Conservation (phyloP, 768 basidiomycete species). For the Leucosporidium scottii region DNA sequence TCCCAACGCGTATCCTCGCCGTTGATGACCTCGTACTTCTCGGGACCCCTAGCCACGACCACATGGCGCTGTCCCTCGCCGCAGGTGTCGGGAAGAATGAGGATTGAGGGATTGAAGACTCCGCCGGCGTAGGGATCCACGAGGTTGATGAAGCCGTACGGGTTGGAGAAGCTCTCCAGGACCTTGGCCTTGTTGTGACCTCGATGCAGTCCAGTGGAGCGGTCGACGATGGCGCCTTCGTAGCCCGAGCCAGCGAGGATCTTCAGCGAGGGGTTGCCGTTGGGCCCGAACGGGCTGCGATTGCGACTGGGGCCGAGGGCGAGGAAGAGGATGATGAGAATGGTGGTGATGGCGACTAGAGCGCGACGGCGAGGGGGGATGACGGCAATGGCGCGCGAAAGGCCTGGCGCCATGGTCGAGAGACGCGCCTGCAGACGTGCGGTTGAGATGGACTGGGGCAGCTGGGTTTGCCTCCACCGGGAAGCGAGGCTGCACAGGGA, state of each 20-base stretch:
- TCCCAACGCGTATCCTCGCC: constrained; percentile 20
- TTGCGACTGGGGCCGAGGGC: background rate
- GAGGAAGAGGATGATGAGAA: constrained; percentile 17
- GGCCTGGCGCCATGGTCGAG: background rate
- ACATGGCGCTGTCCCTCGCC: constrained; percentile 8
- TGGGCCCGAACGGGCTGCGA: background rate
- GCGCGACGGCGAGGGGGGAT: constrained; percentile 4
- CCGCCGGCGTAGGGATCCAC: constrained; percentile 15
- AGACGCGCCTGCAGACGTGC: background rate
- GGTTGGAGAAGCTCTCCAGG: constrained; percentile 12
- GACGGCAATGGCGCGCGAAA: background rate
- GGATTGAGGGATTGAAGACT: constrained; percentile 11
- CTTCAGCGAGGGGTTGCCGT: background rate
- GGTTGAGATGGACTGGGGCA: constrained; percentile 1
- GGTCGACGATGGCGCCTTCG: constrained; percentile 3
- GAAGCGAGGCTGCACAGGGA: background rate
- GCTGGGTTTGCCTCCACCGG: background rate
- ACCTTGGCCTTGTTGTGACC: constrained; percentile 13
- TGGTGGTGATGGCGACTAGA: background rate
- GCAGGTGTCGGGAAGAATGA: constrained; percentile 7
- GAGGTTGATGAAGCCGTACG: constrained; percentile 17
- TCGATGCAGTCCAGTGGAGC: background rate
- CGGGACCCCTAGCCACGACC: constrained; percentile 14
- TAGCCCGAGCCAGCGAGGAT: background rate
- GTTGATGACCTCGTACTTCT: constrained; percentile 18